Conservation (phyloP, 2,329 filamentous ascomycete species). For the Chaetoscypha palmicola region DNA sequence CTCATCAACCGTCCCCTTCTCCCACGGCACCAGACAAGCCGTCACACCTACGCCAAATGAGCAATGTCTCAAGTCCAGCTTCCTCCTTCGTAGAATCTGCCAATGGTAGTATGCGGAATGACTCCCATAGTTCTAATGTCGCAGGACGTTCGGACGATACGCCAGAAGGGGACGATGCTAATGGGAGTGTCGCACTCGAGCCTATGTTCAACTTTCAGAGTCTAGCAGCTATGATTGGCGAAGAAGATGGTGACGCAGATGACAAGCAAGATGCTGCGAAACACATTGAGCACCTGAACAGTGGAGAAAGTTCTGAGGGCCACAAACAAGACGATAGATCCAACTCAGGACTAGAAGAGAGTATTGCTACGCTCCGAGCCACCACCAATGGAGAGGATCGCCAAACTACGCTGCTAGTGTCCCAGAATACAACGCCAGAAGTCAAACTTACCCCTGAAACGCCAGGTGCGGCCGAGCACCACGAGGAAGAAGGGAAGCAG, state of each 20-base stretch:
- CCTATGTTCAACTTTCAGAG: slow-evolving; percentile 90
- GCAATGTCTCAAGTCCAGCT: slow-evolving; percentile 75
- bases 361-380: slow-evolving; percentile 25
- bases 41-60: slow-evolving; percentile 74
- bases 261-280: slow-evolving; percentile 21
- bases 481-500: slow-evolving; percentile 24
- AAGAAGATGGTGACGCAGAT: slow-evolving; percentile 44
- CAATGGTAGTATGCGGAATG: slow-evolving; percentile 37
- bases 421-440: slow-evolving; percentile 21
- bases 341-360: slow-evolving; percentile 18
- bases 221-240: slow-evolving; percentile 75
- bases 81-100: slow-evolving; percentile 69
- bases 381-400: slow-evolving; percentile 5
- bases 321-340: slow-evolving; percentile 7
- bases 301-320: slow-evolving; percentile 14
- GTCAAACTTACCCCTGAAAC: slow-evolving; percentile 28
- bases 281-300: slow-evolving; percentile 25
- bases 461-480: slow-evolving; percentile 13
- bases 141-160: slow-evolving; percentile 30
- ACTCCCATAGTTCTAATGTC: slow-evolving; percentile 41
- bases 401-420: slow-evolving; percentile 13
- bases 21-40: slow-evolving; percentile 49
- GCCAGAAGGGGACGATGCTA: slow-evolving; percentile 44
- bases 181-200: slow-evolving; percentile 50
- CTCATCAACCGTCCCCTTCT: slow-evolving; percentile 38